A percentile compares a stretch with the other conserved stretches of the same genome.
Conservation (phyloP, 805 yeast genomes). For the Yarrowia alimentaria region DNA sequence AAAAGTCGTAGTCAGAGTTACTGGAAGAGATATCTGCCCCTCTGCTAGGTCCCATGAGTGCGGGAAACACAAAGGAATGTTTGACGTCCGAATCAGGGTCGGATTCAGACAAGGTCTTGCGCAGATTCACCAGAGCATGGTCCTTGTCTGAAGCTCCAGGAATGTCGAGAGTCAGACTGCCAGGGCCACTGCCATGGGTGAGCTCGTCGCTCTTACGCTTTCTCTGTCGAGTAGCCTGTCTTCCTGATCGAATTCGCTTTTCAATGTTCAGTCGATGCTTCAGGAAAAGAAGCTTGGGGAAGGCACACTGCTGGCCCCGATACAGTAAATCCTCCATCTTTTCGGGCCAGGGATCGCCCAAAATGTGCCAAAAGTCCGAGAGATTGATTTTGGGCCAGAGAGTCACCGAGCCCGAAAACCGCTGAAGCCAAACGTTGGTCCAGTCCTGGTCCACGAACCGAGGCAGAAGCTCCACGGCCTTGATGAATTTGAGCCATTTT, state of each 20-base stretch:
- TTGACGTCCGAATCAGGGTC: constrained; percentile 19
- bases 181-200: too few relatives aligned
- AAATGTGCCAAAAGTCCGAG: constrained; percentile 59
- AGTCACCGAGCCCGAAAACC: constrained; percentile 72
- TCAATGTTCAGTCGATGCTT: constrained; percentile 65
- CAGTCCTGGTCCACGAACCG: constrained; percentile 71
- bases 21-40: constrained; percentile 9
- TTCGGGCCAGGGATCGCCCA: constrained; percentile 66
- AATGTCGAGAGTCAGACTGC: too few relatives aligned
- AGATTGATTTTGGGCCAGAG: constrained; percentile 67
- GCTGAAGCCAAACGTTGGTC: constrained; percentile 73
- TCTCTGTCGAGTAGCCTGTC: constrained; percentile 24
- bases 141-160: too few relatives aligned
- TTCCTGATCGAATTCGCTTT: constrained; percentile 50
- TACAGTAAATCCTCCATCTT: constrained; percentile 54
- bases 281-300: constrained; percentile 64
- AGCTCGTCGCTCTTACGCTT: constrained; percentile 11
- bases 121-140: too few relatives aligned
- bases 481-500: constrained; percentile 72
- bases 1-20: constrained; percentile 9
- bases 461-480: constrained; percentile 65
- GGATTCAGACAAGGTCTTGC: constrained; percentile 12
- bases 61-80: constrained; percentile 18
- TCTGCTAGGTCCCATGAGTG: background rate
- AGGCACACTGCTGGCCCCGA: constrained; percentile 64